Conservation (phyloP, 2,329 filamentous ascomycete genomes). For the Aspergillus piperis region DNA sequence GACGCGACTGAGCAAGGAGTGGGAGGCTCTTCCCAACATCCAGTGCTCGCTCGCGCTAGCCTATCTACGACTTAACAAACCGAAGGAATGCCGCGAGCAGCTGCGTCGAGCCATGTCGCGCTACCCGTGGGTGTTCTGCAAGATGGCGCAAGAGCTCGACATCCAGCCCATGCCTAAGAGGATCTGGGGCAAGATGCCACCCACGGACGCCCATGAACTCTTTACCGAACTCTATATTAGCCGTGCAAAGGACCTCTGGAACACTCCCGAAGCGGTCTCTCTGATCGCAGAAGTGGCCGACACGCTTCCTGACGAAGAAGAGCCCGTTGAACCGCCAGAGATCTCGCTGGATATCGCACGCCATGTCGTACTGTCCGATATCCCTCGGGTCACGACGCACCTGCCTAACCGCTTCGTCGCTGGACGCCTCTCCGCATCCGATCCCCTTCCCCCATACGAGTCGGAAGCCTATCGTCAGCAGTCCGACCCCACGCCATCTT, state of each 20-base stretch:
- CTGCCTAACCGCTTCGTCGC: slow-evolving; percentile 67
- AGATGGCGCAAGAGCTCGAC: slow-evolving; percentile 77
- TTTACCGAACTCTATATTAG: slow-evolving; percentile 74
- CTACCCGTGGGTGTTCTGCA: slow-evolving; percentile 81
- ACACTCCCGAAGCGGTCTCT: slow-evolving; percentile 68
- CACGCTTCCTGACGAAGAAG: slow-evolving; percentile 48
- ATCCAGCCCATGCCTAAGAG: slow-evolving; percentile 73
- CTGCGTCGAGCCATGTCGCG: slow-evolving; percentile 68
- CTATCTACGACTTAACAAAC: slow-evolving; percentile 69
- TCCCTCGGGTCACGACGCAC: slow-evolving; percentile 67
- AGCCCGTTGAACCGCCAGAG: slow-evolving; percentile 46
- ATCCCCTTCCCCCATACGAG: slow-evolving; percentile 73
- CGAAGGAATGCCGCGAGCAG: slow-evolving; percentile 63
- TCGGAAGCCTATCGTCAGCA: slow-evolving; percentile 41
- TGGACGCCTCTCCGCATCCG: slow-evolving; percentile 71
- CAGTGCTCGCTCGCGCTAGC: slow-evolving; percentile 77
- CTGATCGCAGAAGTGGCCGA: slow-evolving; percentile 71
- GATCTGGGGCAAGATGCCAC: slow-evolving; percentile 77
- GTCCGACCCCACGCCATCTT: slow-evolving; percentile 36
- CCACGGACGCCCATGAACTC: slow-evolving; percentile 66
- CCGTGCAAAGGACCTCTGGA: slow-evolving; percentile 82
- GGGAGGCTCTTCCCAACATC: slow-evolving; percentile 66
- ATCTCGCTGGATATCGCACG: slow-evolving; percentile 64
- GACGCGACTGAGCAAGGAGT: slow-evolving; percentile 51
- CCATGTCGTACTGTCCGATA: slow-evolving; percentile 76